These are phyloP conservation scores for Rhynchospora tenuis DNA, from an alignment of 176 grass and related monocot genomes.

Conservation along the genomic window DNA sequence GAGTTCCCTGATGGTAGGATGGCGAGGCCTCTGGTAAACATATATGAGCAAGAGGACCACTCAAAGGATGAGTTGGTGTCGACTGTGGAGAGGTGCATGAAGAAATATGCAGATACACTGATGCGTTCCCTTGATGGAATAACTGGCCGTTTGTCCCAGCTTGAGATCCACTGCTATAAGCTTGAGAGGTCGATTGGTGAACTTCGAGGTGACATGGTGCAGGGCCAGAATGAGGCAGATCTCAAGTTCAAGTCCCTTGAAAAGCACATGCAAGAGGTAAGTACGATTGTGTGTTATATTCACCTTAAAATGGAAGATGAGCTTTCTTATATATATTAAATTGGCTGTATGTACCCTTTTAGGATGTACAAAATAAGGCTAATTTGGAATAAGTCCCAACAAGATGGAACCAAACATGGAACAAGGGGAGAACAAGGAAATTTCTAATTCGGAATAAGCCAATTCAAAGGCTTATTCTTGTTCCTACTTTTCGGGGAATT, in stretches of 20 bases:
- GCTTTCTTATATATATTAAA: not conserved
- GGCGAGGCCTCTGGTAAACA: slow-evolving; percentile 57
- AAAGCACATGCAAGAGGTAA: slow-evolving; percentile 83
- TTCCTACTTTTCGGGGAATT: too few relatives aligned
- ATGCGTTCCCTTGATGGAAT: slow-evolving; percentile 81
- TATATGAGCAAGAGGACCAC: slow-evolving; percentile 60
- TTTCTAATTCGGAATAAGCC: too few relatives aligned
- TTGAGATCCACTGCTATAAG: slow-evolving; percentile 86
- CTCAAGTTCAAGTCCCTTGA: slow-evolving; percentile 58
- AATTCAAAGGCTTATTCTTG: too few relatives aligned
- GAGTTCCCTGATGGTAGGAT: slow-evolving; percentile 58
- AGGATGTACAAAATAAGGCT: not conserved
- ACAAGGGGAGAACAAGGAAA: too few relatives aligned
- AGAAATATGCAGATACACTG: slow-evolving; percentile 88
- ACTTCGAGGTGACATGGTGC: slow-evolving; percentile 68
- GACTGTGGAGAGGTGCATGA: slow-evolving; percentile 87
- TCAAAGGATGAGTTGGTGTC: slow-evolving; percentile 51
- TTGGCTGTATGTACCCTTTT: not conserved
- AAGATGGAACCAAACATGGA: too few relatives aligned
- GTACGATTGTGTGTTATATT: not conserved
- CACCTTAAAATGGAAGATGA: not conserved
- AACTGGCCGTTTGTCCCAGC: slow-evolving; percentile 65
- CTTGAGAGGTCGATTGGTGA: slow-evolving; percentile 81
- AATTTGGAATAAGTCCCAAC: too few relatives aligned
- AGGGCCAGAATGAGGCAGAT: slow-evolving; percentile 61